Conservation (phyloP, 306 rosid genomes). For the Astragalus membranaceus region DNA sequence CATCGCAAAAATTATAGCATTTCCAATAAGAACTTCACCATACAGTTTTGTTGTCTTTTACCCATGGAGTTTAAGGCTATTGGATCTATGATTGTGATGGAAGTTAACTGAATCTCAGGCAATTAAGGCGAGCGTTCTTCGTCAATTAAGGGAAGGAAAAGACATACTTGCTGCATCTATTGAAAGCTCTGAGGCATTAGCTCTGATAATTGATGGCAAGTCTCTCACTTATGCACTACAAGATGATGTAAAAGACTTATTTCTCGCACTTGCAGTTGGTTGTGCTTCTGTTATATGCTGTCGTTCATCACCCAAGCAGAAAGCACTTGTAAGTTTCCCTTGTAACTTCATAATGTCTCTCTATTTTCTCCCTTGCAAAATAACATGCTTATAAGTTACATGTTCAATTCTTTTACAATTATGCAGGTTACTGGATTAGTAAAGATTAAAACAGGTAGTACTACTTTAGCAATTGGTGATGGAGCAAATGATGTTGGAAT, state of each 20-base stretch:
- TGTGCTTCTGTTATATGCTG: conserved; percentile 94
- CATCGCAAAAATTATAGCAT: too few relatives aligned
- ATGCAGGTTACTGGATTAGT: conserved; percentile 77
- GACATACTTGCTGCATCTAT: conserved; percentile 34
- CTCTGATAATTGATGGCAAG: conserved; percentile 87
- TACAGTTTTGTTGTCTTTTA: background rate
- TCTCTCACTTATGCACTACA: conserved; percentile 68
- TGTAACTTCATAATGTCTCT: background rate
- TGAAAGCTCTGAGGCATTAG: conserved; percentile 55
- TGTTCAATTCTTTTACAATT: too few relatives aligned
- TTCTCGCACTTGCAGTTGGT: conserved; percentile 67
- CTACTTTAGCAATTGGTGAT: conserved; percentile 90
- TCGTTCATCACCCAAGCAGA: conserved; percentile 90
- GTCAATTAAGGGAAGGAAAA: conserved; percentile 58
- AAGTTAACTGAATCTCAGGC: conserved; percentile 30
- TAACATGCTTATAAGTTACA: too few relatives aligned
- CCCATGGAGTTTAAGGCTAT: background rate
- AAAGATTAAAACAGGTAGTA: conserved; percentile 60
- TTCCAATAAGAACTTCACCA: too few relatives aligned
- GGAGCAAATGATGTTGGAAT: conserved; percentile 98
- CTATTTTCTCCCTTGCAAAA: too few relatives aligned
- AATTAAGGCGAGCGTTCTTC: conserved; percentile 55
- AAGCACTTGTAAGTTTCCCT: conserved; percentile 54
- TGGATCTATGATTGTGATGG: background rate
- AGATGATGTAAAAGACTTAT: conserved; percentile 64